phyloP scores from a whole-genome alignment of 2,329 filamentous ascomycete genomes.

The Dendrostoma leiphaemia region DNA sequence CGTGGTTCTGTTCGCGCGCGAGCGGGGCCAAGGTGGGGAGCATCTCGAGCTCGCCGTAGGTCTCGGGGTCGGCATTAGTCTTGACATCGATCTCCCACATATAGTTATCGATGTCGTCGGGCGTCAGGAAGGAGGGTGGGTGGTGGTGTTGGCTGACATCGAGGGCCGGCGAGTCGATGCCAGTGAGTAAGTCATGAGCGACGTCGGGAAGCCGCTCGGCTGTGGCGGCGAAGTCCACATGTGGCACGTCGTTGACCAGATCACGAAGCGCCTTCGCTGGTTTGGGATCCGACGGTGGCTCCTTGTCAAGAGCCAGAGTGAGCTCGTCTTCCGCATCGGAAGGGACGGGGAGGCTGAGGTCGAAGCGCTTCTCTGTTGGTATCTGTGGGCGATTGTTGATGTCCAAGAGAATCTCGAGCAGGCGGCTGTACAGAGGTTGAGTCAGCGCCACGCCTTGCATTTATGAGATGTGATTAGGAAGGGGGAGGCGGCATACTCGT shows the following conservation, averaged over 20 bases:
- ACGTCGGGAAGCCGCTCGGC: constrained; percentile 62
- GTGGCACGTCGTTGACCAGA: constrained; percentile 52
- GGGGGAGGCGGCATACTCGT: constrained; percentile 66
- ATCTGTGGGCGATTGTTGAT: constrained; percentile 84
- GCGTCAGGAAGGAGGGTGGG: constrained; percentile 65
- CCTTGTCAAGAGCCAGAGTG: constrained; percentile 80
- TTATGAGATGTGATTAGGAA: neutral
- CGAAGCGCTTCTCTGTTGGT: constrained; percentile 70
- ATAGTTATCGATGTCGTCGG: constrained; percentile 73
- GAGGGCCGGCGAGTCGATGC: constrained; percentile 33
- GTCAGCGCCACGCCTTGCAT: constrained; percentile 21
- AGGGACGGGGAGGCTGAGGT: constrained; percentile 55
- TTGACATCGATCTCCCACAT: constrained; percentile 61
- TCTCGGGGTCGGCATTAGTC: constrained; percentile 41
- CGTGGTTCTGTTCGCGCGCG: constrained; percentile 32
- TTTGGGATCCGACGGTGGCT: constrained; percentile 37
- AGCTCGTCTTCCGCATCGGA: constrained; percentile 54
- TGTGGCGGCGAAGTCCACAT: constrained; percentile 50
- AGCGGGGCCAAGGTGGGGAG: constrained; percentile 52
- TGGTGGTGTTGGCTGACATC: constrained; percentile 51
- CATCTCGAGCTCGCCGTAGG: constrained; percentile 24
- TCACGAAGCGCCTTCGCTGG: constrained; percentile 47
- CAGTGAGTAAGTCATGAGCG: constrained; percentile 46
- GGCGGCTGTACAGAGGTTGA: constrained; percentile 57
- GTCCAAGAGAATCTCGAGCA: constrained; percentile 85